These are phyloP conservation scores for Hymenoscyphus scutula DNA, from an alignment of 2,329 filamentous ascomycete genomes.

Conservation along the genomic window DNA sequence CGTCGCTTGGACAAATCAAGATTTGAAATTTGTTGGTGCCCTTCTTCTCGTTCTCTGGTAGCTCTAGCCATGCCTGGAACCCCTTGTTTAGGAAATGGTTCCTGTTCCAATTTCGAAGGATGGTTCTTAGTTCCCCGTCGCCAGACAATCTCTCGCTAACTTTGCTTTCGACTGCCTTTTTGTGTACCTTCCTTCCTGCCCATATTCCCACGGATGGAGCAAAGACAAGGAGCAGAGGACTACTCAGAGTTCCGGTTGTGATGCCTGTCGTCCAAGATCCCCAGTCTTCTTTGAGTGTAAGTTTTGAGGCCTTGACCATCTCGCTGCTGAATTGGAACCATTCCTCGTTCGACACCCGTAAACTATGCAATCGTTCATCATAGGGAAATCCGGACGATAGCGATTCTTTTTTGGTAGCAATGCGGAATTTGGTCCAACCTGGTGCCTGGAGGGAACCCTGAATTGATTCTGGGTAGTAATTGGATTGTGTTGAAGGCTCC, in stretches of 20 bases:
- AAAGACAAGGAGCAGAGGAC: conserved; percentile 22
- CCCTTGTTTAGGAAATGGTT: conserved; percentile 19
- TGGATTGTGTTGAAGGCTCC: neutral
- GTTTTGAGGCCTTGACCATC: conserved; percentile 25
- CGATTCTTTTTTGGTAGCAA: conserved; percentile 26
- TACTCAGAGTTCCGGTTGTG: conserved; percentile 23
- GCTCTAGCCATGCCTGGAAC: conserved; percentile 30
- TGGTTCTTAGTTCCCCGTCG: conserved; percentile 23
- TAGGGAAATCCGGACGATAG: conserved; percentile 32
- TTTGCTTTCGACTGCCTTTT: conserved; percentile 24
- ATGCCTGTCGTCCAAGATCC: conserved; percentile 28
- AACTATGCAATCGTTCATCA: conserved; percentile 20
- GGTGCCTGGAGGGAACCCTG: neutral
- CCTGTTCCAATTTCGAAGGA: conserved; percentile 27
- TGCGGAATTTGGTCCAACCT: conserved; percentile 18
- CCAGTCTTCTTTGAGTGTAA: conserved; percentile 25
- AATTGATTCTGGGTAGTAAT: neutral
- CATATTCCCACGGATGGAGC: conserved; percentile 28
- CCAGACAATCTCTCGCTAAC: conserved; percentile 25
- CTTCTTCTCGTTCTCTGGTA: conserved; percentile 22
- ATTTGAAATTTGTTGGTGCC: conserved; percentile 11
- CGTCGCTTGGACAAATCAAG: conserved; percentile 11
- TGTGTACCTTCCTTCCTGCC: conserved; percentile 25
- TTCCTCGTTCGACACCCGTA: conserved; percentile 26
- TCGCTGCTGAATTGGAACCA: conserved; percentile 30